Percentiles rank a stretch among this genome's conserved stretches.
Conservation (phyloP, 176 grass and related monocot genomes). For the Melocanna baccifera region DNA sequence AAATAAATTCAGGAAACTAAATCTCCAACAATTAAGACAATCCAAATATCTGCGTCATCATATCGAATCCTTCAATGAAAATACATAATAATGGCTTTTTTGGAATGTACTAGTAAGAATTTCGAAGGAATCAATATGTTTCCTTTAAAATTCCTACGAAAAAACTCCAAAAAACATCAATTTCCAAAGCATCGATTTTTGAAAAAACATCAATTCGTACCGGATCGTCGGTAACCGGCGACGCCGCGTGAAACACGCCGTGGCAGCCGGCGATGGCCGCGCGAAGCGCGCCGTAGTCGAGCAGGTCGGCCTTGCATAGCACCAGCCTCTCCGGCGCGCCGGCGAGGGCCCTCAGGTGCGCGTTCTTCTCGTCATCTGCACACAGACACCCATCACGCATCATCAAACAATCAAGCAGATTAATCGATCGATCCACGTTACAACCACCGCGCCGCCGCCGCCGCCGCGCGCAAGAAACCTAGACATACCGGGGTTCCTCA, state of each 20-base stretch:
- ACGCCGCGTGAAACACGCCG: conserved; percentile 86
- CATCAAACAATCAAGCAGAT: not conserved
- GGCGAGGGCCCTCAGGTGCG: conserved; percentile 56
- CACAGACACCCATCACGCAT: not conserved
- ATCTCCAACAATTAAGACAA: not conserved
- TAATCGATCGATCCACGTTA: not conserved
- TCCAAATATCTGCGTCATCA: not conserved
- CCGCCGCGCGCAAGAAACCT: not conserved
- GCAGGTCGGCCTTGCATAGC: conserved; percentile 65
- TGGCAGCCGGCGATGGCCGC: conserved; percentile 63
- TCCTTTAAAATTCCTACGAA: not conserved
- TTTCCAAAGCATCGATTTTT: too few relatives aligned
- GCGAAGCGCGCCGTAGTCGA: conserved; percentile 58
- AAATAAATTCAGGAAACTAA: not conserved
- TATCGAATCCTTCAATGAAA: not conserved
- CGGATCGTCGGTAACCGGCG: conserved; percentile 75
- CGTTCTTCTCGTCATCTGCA: conserved; percentile 77
- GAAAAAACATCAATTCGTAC: too few relatives aligned
- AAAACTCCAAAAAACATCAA: too few relatives aligned
- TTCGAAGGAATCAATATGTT: too few relatives aligned
- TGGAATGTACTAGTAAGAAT: too few relatives aligned
- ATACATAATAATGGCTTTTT: too few relatives aligned
- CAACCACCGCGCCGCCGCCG: not conserved
- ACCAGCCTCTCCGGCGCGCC: conserved; percentile 63
- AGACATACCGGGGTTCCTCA: conserved; percentile 52